A percentile compares a stretch with the other conserved stretches of the same genome.
Evolutionary conservation across 176 grass and related monocot species (phyloP).

Genomic region (Puya raimondii): DNA sequence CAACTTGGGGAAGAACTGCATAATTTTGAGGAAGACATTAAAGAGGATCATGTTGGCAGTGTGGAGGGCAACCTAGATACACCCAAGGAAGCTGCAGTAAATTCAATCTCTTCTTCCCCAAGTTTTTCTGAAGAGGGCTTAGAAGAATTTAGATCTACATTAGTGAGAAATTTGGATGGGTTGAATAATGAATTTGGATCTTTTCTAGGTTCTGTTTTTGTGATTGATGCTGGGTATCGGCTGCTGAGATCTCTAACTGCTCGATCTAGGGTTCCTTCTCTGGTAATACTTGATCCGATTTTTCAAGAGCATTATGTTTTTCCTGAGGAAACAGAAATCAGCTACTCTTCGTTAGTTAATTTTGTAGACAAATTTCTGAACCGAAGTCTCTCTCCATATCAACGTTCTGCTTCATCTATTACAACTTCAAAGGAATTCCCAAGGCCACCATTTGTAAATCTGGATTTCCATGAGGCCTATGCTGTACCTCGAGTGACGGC

Average conservation of each 20-base stretch:
- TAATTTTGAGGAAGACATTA: constrained; percentile 21
- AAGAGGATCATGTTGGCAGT: constrained; percentile 30
- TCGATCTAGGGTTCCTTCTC: constrained; percentile 60
- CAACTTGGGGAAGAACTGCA: constrained; percentile 14
- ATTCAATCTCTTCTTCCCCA: constrained; percentile 19
- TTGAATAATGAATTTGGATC: constrained; percentile 11
- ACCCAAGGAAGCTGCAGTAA: constrained; percentile 19
- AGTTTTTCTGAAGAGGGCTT: constrained; percentile 18
- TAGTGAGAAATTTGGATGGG: constrained; percentile 11
- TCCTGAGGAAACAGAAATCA: constrained; percentile 49
- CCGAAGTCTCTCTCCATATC: constrained; percentile 55
- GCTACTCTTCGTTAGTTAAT: constrained; percentile 45
- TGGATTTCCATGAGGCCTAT: constrained; percentile 79
- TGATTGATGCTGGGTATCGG: constrained; percentile 73
- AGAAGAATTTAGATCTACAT: neutral
- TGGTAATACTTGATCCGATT: constrained; percentile 81
- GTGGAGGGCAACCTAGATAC: constrained; percentile 22
- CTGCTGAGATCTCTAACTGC: constrained; percentile 62
- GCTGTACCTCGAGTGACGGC: constrained; percentile 60
- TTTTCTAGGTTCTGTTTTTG: constrained; percentile 68
- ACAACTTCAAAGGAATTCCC: constrained; percentile 49
- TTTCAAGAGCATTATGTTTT: constrained; percentile 59
- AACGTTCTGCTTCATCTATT: constrained; percentile 26
- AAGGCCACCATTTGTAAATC: constrained; percentile 85
- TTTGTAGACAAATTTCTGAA: constrained; percentile 75